Evolutionary conservation across 1,284 basidiomycete genomes (phyloP).

Genomic region (Ustilago sp.): DNA sequence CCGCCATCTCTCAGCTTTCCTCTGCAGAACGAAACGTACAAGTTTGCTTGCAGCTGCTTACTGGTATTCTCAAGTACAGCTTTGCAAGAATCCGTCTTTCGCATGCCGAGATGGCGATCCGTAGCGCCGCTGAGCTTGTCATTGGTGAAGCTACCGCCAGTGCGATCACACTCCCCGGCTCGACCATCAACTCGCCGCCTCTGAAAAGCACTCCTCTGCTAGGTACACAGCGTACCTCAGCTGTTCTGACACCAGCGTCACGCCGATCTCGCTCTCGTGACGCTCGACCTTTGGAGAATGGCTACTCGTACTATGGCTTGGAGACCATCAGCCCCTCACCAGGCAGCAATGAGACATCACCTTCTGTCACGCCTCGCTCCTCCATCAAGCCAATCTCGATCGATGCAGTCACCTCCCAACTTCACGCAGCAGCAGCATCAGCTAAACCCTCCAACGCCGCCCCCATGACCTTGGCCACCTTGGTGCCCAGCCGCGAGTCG

Average conservation of each 20-base stretch:
- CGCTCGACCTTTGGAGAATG: constrained; percentile 50
- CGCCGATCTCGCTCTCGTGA: constrained; percentile 56
- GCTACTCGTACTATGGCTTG: constrained; percentile 67
- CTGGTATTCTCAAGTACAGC: constrained; percentile 64
- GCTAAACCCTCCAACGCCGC: constrained; percentile 28
- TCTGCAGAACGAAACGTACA: constrained; percentile 56
- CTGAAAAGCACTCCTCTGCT: constrained; percentile 30
- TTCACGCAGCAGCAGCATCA: constrained; percentile 17
- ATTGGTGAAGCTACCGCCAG: constrained; percentile 37
- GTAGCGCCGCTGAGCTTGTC: constrained; percentile 50
- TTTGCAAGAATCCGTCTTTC: constrained; percentile 58
- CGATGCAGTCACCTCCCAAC: constrained; percentile 43
- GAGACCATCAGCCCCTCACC: constrained; percentile 56
- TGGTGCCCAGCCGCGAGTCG: constrained; percentile 49
- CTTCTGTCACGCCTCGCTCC: constrained; percentile 42
- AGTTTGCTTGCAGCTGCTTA: constrained; percentile 55
- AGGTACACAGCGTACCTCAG: constrained; percentile 26
- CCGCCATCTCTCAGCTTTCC: constrained; percentile 31
- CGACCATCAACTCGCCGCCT: constrained; percentile 36
- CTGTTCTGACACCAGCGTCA: constrained; percentile 17
- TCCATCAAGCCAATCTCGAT: constrained; percentile 35
- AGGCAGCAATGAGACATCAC: constrained; percentile 46
- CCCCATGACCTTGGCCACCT: constrained; percentile 56
- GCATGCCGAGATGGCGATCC: constrained; percentile 55
- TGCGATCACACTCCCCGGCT: constrained; percentile 25